Evolutionary conservation across 768 basidiomycete genomes (phyloP), one percentile per base, ranked within the genome.

Genomic region (Tricholoma matsutake): DNA sequence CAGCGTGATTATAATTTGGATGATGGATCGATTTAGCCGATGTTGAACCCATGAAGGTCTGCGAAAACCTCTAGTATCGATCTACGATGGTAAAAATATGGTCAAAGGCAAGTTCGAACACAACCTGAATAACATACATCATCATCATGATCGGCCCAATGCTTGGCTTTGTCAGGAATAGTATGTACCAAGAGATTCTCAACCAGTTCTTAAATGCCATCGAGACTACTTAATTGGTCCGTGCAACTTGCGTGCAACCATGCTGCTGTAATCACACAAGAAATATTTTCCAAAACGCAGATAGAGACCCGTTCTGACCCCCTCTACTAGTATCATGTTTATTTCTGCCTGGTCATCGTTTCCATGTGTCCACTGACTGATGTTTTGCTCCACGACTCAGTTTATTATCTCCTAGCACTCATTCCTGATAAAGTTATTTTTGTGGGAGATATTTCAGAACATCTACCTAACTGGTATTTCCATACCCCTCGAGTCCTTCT

Each of bases 291-390:
- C 71, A 6, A 70, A 60, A 20, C 70, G 75, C 37, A 79, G 79
- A 0, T 78, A 0, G 88, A 90, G 73, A 87, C 88, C 6, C 80
- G 88, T 87, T 43, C 65, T 85, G 11, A 75, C 87, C 51, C 87
- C 88, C 0, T 62, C 71, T n/a, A n/a, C n/a, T n/a, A n/a, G n/a
- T 0, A 83, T 81, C n/a, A 86, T 88, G 81, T 82, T 90, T 72
- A 83, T 91, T 29, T 92, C 86, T 64, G 88, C 86, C 0, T 91
- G 88, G 85, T 84, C 86, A 3, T 82, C 85, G 11, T 83, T 77
- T 61, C 59, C 79, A 0, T 65, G 63, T 13, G 76, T 90, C 2
- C 81, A 79, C 58, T 92, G 90, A 89, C 82, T 77, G n/a, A 67
- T 7, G 74, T 63, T 13, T 54, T 20, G 14, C 39, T 20, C 32